Conservation (phyloP, 2,329 filamentous ascomycete species). For the Colletotrichum graminicola region DNA sequence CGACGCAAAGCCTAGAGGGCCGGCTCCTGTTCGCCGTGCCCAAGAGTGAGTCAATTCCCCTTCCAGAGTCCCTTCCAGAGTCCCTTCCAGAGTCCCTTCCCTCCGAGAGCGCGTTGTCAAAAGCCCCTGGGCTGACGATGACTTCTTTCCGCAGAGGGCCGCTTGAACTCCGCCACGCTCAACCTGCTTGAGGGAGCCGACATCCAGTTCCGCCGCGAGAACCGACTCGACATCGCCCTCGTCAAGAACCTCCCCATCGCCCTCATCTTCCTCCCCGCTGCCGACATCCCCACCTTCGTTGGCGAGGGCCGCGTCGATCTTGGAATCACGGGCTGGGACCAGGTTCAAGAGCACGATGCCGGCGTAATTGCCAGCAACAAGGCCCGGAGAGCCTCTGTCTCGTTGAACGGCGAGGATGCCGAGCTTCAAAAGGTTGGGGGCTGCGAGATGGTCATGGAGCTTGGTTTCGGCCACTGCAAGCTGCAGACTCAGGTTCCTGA, state of each 20-base stretch:
- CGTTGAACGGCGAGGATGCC: slow-evolving; percentile 57
- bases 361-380: slow-evolving; percentile 63
- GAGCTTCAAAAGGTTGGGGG: slow-evolving; percentile 67
- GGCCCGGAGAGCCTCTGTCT: slow-evolving; percentile 61
- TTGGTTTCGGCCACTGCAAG: slow-evolving; percentile 91
- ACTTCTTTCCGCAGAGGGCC: slow-evolving; percentile 76
- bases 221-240: slow-evolving; percentile 94
- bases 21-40: slow-evolving; percentile 97
- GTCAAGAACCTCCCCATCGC: slow-evolving; percentile 97
- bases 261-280: slow-evolving; percentile 95
- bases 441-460: slow-evolving; percentile 88
- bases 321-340: slow-evolving; percentile 94
- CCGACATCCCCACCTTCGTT: slow-evolving; percentile 97
- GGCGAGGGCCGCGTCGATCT: slow-evolving; percentile 94
- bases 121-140: slow-evolving; percentile 43
- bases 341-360: slow-evolving; percentile 90
- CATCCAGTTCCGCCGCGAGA: slow-evolving; percentile 96
- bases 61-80: slow-evolving; percentile 3
- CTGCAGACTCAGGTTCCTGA: slow-evolving; percentile 97
- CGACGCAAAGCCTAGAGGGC: slow-evolving; percentile 79
- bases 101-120: not conserved
- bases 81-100: slow-evolving; percentile 15
- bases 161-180: slow-evolving; percentile 87
- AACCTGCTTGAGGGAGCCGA: slow-evolving; percentile 94
- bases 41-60: slow-evolving; percentile 78